Percentiles rank a stretch among this genome's conserved stretches.
These are phyloP conservation scores for Aegilops sharonensis DNA, from an alignment of 176 grass and related monocot species.

Conservation along the genomic window DNA sequence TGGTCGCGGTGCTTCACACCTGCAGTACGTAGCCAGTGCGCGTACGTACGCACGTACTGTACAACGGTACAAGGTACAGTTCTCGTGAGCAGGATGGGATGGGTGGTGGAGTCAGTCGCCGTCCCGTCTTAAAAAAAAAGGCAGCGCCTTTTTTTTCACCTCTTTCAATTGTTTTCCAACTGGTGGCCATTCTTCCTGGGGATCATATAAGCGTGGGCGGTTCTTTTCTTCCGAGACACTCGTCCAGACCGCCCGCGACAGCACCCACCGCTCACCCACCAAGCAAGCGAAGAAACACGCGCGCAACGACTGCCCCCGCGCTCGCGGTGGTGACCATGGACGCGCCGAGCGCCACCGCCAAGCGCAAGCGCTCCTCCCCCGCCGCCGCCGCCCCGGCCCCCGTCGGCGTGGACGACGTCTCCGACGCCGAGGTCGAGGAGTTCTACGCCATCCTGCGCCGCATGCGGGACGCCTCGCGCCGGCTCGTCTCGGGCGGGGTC, in stretches of 20 bases:
- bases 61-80: neutral
- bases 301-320: neutral
- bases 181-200: neutral
- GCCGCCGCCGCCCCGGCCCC: neutral
- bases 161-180: neutral
- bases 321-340: conserved; percentile 21
- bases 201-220: conserved; percentile 19
- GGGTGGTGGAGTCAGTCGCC: neutral
- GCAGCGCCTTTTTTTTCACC: neutral
- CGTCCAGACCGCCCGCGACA: neutral
- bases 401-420: conserved; percentile 28
- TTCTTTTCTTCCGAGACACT: neutral
- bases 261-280: neutral
- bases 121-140: neutral
- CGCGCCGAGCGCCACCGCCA: neutral
- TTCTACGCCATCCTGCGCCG: conserved; percentile 90
- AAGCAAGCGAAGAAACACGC: neutral
- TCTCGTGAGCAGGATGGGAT: neutral
- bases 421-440: conserved; percentile 80
- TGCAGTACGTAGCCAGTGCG: too few species aligned
- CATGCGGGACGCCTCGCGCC: conserved; percentile 44
- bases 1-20: neutral
- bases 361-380: conserved; percentile 32
- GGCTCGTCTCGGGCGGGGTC: neutral
- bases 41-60: neutral